Evolutionary conservation across 2,329 filamentous ascomycete genomes (phyloP).

Genomic region (Xylaria hypoxylon): DNA sequence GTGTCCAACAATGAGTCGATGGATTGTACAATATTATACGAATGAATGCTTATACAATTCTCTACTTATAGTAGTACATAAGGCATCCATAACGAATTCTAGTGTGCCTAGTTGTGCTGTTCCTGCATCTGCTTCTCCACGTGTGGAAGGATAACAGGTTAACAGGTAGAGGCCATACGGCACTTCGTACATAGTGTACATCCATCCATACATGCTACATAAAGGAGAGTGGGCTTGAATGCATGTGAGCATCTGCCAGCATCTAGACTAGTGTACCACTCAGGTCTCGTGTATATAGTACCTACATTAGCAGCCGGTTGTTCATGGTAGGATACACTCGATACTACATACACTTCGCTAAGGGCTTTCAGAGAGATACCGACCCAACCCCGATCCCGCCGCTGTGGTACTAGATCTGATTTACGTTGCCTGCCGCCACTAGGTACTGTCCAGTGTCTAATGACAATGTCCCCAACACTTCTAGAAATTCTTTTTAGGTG

Average conservation of each 20-base stretch:
- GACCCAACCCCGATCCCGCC: conserved; percentile 29
- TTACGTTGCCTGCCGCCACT: conserved; percentile 17
- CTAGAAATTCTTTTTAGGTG: conserved; percentile 29
- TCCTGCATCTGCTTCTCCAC: conserved; percentile 37
- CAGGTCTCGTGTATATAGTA: too few relatives aligned
- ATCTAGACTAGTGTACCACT: too few relatives aligned
- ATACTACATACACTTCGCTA: not conserved
- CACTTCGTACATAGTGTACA: conserved; percentile 12
- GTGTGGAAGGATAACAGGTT: conserved; percentile 35
- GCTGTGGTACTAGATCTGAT: conserved; percentile 26
- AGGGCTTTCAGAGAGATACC: conserved; percentile 8
- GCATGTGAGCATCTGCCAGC: not conserved
- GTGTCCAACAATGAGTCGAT: conserved; percentile 22
- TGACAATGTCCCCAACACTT: conserved; percentile 21
- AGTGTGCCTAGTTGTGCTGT: conserved; percentile 27
- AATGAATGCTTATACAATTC: not conserved
- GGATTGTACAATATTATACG: not conserved
- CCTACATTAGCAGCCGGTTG: too few relatives aligned
- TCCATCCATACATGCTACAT: not conserved
- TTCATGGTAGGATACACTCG: not conserved
- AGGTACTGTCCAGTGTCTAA: not conserved
- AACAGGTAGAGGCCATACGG: conserved; percentile 19
- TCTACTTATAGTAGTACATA: not conserved
- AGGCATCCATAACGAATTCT: not conserved
- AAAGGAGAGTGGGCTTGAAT: not conserved